Percentiles rank a stretch among this genome's conserved stretches.
These are phyloP conservation scores for Diaporthe helianthi DNA, from an alignment of 2,329 filamentous ascomycete species.

Conservation along the genomic window DNA sequence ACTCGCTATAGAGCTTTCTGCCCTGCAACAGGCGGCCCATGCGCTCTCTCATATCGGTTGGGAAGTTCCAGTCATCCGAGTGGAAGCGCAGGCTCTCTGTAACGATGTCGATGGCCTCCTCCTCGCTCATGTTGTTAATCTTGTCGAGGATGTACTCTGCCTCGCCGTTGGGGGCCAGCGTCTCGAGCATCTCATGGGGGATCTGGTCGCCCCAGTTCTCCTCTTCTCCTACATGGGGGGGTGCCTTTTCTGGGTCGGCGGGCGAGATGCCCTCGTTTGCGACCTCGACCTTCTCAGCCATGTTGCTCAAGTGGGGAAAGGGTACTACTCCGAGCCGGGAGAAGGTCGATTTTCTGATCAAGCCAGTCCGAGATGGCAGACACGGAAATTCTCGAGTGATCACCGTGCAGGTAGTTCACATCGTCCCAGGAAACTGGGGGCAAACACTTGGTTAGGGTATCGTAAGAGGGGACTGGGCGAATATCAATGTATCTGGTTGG, in stretches of 20 bases:
- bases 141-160: slow-evolving; percentile 50
- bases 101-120: slow-evolving; percentile 50
- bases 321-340: neutral
- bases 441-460: too few relatives aligned
- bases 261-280: slow-evolving; percentile 25
- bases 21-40: slow-evolving; percentile 49
- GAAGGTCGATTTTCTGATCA: neutral
- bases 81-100: slow-evolving; percentile 48
- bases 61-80: slow-evolving; percentile 54
- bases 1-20: slow-evolving; percentile 48
- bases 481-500: slow-evolving; percentile 8
- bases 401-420: too few relatives aligned
- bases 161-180: slow-evolving; percentile 52
- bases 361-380: neutral
- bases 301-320: neutral
- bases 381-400: neutral
- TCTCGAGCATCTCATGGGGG: slow-evolving; percentile 48
- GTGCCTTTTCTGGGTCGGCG: slow-evolving; percentile 42
- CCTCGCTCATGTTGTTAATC: slow-evolving; percentile 51
- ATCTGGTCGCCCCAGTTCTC: slow-evolving; percentile 47
- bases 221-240: slow-evolving; percentile 25
- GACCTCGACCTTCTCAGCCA: slow-evolving; percentile 26
- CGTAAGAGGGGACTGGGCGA: neutral
- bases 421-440: too few relatives aligned
- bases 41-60: slow-evolving; percentile 50